These are phyloP conservation scores for Thalassia testudinum DNA, from an alignment of 116 monocot genomes.

Conservation along the genomic window DNA sequence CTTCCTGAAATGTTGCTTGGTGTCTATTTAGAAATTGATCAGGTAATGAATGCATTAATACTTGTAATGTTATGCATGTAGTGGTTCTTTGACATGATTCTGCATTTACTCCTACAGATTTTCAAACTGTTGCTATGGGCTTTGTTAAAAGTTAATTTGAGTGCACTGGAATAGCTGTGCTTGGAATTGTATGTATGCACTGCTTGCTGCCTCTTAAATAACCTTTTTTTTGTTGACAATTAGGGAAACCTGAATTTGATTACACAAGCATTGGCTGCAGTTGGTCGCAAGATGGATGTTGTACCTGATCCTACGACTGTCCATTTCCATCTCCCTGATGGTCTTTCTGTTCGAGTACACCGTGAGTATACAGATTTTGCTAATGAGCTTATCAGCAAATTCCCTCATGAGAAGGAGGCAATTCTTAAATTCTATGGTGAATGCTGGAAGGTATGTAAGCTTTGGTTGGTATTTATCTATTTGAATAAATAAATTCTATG, in stretches of 20 bases:
- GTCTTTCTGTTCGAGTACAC: conserved; percentile 71
- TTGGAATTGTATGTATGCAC: too few species aligned
- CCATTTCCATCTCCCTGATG: conserved; percentile 75
- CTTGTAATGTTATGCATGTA: too few species aligned
- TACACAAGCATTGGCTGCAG: conserved; percentile 74
- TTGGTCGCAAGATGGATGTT: conserved; percentile 57
- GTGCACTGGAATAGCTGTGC: too few species aligned
- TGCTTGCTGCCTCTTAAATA: too few species aligned
- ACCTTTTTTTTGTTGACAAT: not conserved
- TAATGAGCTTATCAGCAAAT: conserved; percentile 47
- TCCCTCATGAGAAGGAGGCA: conserved; percentile 85
- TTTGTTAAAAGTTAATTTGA: too few species aligned
- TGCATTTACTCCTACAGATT: too few species aligned
- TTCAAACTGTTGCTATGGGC: too few species aligned
- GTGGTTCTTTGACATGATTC: too few species aligned
- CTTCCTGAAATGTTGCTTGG: too few species aligned
- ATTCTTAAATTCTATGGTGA: conserved; percentile 70
- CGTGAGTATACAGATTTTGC: conserved; percentile 55
- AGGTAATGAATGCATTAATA: too few species aligned
- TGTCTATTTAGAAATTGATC: too few species aligned
- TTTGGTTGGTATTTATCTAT: not conserved
- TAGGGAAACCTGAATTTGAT: conserved; percentile 96
- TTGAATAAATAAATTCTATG: not conserved
- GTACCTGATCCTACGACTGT: conserved; percentile 92
- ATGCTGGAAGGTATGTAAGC: conserved; percentile 75